These are phyloP conservation scores for Schrenkiella parvula DNA, from an alignment of 345 rosid species.

Conservation along the genomic window DNA sequence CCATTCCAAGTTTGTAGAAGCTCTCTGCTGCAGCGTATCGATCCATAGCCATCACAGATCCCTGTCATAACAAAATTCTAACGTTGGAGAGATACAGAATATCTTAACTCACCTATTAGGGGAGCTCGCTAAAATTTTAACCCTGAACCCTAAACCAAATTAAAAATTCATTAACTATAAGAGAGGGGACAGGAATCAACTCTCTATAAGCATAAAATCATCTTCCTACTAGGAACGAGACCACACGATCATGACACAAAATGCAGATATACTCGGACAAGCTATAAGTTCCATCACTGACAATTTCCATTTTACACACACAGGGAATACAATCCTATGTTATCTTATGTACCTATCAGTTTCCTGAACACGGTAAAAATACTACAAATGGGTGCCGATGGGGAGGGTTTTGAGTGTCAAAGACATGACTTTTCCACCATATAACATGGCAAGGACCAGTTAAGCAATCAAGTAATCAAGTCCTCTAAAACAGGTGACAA, in stretches of 20 bases:
- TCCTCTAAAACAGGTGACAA: conserved; percentile 2
- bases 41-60: conserved; percentile 76
- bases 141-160: background rate
- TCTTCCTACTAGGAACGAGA: background rate
- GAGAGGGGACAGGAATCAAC: background rate
- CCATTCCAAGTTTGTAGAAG: conserved; percentile 97
- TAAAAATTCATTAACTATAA: background rate
- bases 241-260: background rate
- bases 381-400: background rate
- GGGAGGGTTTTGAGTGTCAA: background rate
- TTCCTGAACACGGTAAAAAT: background rate
- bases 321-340: background rate
- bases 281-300: background rate
- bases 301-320: background rate
- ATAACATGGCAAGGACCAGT: conserved; percentile 2
- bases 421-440: background rate
- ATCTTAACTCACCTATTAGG: background rate
- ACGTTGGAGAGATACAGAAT: conserved; percentile 4
- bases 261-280: background rate
- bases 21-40: conserved; percentile 98
- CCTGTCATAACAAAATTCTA: conserved; percentile 39
- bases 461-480: conserved; percentile 12
- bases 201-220: background rate
- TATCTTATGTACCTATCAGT: background rate
- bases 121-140: background rate